Evolutionary conservation across 768 basidiomycete species (phyloP).

Genomic region (Melanogaster broomeanus): DNA sequence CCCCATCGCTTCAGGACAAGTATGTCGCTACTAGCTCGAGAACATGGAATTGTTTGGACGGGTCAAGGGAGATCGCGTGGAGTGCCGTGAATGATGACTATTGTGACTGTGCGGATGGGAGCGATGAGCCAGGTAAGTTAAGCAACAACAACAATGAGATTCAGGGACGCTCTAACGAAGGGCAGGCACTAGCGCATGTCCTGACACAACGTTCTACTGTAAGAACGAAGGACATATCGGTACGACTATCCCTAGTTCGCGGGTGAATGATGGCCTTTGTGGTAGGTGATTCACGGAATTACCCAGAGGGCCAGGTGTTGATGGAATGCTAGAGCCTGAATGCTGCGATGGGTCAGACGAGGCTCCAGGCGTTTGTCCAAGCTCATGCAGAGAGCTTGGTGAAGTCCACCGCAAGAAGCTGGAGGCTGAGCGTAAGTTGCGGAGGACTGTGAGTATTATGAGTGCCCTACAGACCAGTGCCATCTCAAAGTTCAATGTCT

Average conservation of each 20-base stretch:
- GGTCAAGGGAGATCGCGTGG: constrained; percentile 77
- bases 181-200: constrained; percentile 84
- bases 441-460: constrained; percentile 64
- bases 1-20: constrained; percentile 52
- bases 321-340: constrained; percentile 62
- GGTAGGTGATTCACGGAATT: constrained; percentile 50
- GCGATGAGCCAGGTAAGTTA: constrained; percentile 83
- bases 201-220: constrained; percentile 78
- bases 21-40: constrained; percentile 54
- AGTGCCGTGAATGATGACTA: constrained; percentile 89
- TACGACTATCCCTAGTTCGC: constrained; percentile 69
- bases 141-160: constrained; percentile 9
- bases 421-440: constrained; percentile 75
- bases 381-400: constrained; percentile 78
- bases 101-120: constrained; percentile 94
- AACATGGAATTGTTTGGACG: constrained; percentile 81
- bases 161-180: constrained; percentile 7
- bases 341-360: constrained; percentile 99
- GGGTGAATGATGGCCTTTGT: constrained; percentile 92
- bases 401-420: constrained; percentile 63
- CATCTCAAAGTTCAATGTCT: neutral
- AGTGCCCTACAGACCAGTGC: neutral
- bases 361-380: constrained; percentile 71
- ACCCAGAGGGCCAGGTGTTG: constrained; percentile 2
- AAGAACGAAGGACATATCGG: constrained; percentile 88